Conservation (phyloP, 2,329 filamentous ascomycete genomes). For the Xylaria sp. region DNA sequence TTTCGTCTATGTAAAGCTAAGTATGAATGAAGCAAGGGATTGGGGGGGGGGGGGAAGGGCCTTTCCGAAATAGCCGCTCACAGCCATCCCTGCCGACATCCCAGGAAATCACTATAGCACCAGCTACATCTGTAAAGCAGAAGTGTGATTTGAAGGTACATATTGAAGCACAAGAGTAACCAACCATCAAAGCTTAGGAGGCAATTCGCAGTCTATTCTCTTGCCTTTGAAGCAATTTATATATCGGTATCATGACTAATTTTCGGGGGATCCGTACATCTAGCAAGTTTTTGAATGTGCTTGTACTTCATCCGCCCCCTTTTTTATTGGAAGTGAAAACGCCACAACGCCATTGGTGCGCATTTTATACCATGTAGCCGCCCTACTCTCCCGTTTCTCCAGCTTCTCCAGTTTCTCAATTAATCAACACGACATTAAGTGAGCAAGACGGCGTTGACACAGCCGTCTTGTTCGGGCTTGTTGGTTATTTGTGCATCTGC, state of each 20-base stretch:
- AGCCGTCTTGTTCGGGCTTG: slow-evolving; percentile 48
- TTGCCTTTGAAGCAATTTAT: background rate
- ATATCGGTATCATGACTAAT: background rate
- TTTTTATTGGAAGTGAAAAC: slow-evolving; percentile 4
- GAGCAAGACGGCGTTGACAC: slow-evolving; percentile 49
- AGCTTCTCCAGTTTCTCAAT: background rate
- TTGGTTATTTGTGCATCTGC: slow-evolving; percentile 47
- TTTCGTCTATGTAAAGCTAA: no score
- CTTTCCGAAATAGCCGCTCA: no score
- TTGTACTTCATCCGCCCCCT: background rate
- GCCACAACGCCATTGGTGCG: slow-evolving; percentile 18
- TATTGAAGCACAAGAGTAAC: no score
- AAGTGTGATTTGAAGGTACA: no score
- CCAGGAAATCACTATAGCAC: no score
- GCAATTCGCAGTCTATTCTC: background rate
- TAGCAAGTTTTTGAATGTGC: no score
- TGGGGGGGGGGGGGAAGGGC: no score
- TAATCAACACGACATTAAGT: slow-evolving; percentile 23
- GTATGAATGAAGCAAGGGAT: no score
- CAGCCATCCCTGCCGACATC: no score
- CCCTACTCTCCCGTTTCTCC: background rate
- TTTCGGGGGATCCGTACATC: background rate
- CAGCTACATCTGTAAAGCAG: no score
- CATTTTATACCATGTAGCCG: background rate
- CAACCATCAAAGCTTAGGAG: background rate